Percentiles rank a stretch among this genome's conserved stretches.
phyloP scores from a whole-genome alignment of 2,329 filamentous ascomycete species.

The Colletotrichum sidae region DNA sequence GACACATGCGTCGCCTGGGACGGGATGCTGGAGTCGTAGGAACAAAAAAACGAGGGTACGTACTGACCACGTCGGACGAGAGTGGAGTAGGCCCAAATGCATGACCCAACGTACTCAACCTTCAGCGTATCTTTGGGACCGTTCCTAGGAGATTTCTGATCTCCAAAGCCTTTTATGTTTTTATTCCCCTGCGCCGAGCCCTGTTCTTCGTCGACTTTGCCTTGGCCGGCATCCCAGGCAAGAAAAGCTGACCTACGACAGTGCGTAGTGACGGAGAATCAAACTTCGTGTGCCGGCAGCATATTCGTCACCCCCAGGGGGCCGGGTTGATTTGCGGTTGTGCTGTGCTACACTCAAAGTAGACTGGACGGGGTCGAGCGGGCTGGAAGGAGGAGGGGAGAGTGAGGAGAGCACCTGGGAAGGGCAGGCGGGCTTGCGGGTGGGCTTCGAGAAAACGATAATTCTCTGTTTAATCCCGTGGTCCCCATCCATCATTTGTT shows the following conservation, averaged over 20 bases:
- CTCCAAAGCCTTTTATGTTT: no score
- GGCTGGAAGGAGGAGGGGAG: slow-evolving; percentile 1
- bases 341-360: slow-evolving; percentile 2
- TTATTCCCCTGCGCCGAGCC: not conserved
- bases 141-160: slow-evolving; percentile 13
- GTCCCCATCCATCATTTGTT: slow-evolving; percentile 33
- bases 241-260: not conserved
- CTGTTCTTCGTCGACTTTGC: not conserved
- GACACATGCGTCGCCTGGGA: slow-evolving; percentile 28
- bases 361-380: not conserved
- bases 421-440: slow-evolving; percentile 10
- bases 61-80: slow-evolving; percentile 28
- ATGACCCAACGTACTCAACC: slow-evolving; percentile 36
- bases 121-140: slow-evolving; percentile 35
- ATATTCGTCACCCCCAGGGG: not conserved
- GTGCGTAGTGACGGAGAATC: no score
- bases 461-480: slow-evolving; percentile 33
- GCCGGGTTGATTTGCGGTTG: slow-evolving; percentile 1
- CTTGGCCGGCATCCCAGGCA: not conserved
- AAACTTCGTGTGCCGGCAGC: not conserved
- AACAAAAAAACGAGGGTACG: slow-evolving; percentile 27
- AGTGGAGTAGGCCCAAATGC: slow-evolving; percentile 34
- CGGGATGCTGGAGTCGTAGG: slow-evolving; percentile 21
- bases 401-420: not conserved
- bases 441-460: slow-evolving; percentile 35